Evolutionary conservation across 148 eudicot species (phyloP).

Genomic region (Silene uniflora): DNA sequence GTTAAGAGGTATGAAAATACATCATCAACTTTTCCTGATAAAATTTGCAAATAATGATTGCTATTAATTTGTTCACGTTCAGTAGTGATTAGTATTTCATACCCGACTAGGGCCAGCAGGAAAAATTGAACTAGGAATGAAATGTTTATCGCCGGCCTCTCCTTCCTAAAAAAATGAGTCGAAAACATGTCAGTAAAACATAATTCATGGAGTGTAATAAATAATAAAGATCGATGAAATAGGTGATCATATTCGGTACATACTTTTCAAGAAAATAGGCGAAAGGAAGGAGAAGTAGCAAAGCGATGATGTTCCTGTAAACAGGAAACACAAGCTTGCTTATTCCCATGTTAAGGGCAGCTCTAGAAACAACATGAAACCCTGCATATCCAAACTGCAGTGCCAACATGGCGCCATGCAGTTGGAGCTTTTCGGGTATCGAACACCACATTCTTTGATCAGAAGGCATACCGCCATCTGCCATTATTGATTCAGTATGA

Average conservation of each 20-base stretch:
- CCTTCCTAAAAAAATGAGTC: constrained; percentile 47
- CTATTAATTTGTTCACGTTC: constrained; percentile 1
- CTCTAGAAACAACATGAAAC: constrained; percentile 94
- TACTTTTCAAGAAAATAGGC: constrained; percentile 92
- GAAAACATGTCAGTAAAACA: not conserved
- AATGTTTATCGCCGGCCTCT: constrained; percentile 78
- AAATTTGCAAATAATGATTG: not conserved
- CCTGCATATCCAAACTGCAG: constrained; percentile 94
- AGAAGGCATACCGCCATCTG: constrained; percentile 38
- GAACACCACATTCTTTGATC: constrained; percentile 49
- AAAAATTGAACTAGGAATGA: constrained; percentile 76
- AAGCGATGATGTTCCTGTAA: constrained; percentile 81
- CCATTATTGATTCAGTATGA: constrained; percentile 50
- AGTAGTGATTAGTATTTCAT: constrained; percentile 19
- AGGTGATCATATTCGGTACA: constrained; percentile 10
- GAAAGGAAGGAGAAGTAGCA: constrained; percentile 73
- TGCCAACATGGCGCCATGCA: constrained; percentile 77
- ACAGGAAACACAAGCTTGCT: constrained; percentile 93
- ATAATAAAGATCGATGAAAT: not conserved
- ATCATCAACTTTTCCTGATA: not conserved
- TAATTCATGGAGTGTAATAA: not conserved
- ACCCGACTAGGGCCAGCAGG: constrained; percentile 85
- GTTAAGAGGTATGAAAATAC: constrained; percentile 24
- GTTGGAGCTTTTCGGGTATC: constrained; percentile 82
- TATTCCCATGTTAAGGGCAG: constrained; percentile 96